Conservation (phyloP, 768 basidiomycete genomes). For the Terana coerulea region DNA sequence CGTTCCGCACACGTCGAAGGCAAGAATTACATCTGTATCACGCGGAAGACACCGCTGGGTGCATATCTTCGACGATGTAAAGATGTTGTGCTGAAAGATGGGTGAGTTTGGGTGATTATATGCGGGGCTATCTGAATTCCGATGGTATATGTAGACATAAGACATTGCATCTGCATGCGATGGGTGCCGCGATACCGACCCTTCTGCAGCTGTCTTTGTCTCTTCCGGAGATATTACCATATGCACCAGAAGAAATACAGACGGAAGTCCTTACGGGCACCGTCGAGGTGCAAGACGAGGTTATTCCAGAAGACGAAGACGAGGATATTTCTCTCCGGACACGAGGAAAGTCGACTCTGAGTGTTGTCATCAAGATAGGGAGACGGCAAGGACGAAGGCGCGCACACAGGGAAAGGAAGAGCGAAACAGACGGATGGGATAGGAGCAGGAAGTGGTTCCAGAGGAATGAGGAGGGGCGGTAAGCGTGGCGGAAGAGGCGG, state of each 20-base stretch:
- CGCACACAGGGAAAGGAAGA: slow-evolving; percentile 10
- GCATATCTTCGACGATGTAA: slow-evolving; percentile 79
- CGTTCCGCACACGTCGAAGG: slow-evolving; percentile 76
- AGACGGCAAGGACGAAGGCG: slow-evolving; percentile 49
- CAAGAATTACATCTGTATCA: slow-evolving; percentile 76
- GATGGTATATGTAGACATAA: slow-evolving; percentile 70
- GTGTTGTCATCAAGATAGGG: slow-evolving; percentile 57
- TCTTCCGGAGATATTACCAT: slow-evolving; percentile 71
- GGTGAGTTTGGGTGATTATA: slow-evolving; percentile 47
- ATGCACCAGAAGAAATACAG: slow-evolving; percentile 55
- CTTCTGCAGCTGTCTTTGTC: slow-evolving; percentile 67
- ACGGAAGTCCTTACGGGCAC: slow-evolving; percentile 66
- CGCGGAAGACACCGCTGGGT: slow-evolving; percentile 69
- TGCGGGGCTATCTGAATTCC: too few relatives aligned
- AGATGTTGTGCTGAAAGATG: slow-evolving; percentile 64
- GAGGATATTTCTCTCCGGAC: slow-evolving; percentile 61
- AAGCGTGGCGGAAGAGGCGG: neutral
- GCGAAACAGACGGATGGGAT: slow-evolving; percentile 2
- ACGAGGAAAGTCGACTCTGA: slow-evolving; percentile 68
- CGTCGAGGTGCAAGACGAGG: slow-evolving; percentile 72
- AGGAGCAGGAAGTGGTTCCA: neutral
- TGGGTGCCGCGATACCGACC: slow-evolving; percentile 89
- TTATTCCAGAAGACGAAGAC: slow-evolving; percentile 71
- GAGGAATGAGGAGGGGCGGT: neutral
- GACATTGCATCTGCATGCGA: slow-evolving; percentile 69